Evolutionary conservation across 2,329 filamentous ascomycete genomes (phyloP).

Genomic region (Chaetothyriales sp.): DNA sequence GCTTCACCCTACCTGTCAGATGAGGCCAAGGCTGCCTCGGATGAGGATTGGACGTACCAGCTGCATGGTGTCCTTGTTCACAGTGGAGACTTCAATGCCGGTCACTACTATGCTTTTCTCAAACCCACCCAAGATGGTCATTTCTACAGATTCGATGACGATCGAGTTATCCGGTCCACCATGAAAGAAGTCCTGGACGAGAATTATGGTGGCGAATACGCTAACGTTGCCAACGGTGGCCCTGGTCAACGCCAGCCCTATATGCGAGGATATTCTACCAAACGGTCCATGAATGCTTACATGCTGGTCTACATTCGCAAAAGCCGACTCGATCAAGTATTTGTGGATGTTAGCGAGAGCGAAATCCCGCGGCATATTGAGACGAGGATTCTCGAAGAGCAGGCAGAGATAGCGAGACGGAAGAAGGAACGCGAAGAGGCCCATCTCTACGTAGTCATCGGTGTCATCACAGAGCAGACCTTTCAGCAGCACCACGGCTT

Average conservation of each 20-base stretch:
- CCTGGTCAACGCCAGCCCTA: constrained; percentile 47
- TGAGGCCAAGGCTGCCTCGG: constrained; percentile 55
- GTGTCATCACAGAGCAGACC: constrained; percentile 65
- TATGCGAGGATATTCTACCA: constrained; percentile 47
- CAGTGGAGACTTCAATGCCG: constrained; percentile 89
- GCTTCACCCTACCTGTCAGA: constrained; percentile 75
- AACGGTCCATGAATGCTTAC: constrained; percentile 74
- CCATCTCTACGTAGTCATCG: constrained; percentile 77
- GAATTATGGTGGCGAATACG: constrained; percentile 85
- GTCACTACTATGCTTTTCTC: constrained; percentile 95
- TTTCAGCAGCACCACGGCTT: constrained; percentile 72
- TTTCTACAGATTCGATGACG: constrained; percentile 96
- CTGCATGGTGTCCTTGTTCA: constrained; percentile 91
- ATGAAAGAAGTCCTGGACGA: constrained; percentile 85
- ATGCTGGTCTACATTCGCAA: constrained; percentile 98
- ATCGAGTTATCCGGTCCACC: constrained; percentile 88
- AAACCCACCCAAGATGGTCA: constrained; percentile 84
- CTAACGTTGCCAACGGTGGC: constrained; percentile 40
- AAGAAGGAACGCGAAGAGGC: constrained; percentile 86
- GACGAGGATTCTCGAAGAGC: constrained; percentile 66
- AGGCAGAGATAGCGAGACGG: constrained; percentile 55
- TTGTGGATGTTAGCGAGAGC: constrained; percentile 58
- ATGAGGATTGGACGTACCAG: constrained; percentile 81
- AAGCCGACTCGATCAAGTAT: constrained; percentile 64
- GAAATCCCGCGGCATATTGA: constrained; percentile 74